These are phyloP conservation scores for Chlorella sp. DNA, from an alignment of 139 green algal species.

Conservation along the genomic window DNA sequence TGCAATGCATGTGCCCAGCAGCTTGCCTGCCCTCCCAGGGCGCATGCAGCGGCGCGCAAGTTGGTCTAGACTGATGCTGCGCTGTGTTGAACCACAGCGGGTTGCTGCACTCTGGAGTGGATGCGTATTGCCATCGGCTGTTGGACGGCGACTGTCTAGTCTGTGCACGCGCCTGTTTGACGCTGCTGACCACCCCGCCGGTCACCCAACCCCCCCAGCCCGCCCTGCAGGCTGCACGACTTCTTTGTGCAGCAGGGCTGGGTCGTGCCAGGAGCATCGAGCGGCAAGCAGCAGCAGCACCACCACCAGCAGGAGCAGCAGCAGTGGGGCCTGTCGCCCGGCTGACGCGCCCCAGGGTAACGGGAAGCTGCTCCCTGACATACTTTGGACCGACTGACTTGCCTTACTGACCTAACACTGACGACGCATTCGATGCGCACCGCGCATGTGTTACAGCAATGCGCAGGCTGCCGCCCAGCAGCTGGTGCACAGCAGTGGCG, in stretches of 20 bases:
- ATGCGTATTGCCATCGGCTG: too few species aligned
- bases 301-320: slow-evolving; percentile 10
- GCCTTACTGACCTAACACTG: neutral
- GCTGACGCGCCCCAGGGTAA: too few species aligned
- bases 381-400: neutral
- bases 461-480: too few species aligned
- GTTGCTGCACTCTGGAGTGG: too few species aligned
- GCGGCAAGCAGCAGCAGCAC: too few species aligned
- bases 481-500: too few species aligned
- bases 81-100: too few species aligned
- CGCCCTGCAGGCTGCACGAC: slow-evolving; percentile 20
- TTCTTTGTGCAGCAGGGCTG: slow-evolving; percentile 37
- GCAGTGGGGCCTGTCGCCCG: neutral
- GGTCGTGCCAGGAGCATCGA: neutral
- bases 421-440: neutral
- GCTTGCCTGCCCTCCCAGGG: neutral
- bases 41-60: too few species aligned
- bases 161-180: too few species aligned
- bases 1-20: neutral
- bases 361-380: neutral
- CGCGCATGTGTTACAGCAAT: neutral
- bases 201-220: too few species aligned
- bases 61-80: too few species aligned
- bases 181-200: neutral
- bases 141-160: too few species aligned